Conservation (phyloP, 169 alveolate species). For the Blepharisma undulans region DNA sequence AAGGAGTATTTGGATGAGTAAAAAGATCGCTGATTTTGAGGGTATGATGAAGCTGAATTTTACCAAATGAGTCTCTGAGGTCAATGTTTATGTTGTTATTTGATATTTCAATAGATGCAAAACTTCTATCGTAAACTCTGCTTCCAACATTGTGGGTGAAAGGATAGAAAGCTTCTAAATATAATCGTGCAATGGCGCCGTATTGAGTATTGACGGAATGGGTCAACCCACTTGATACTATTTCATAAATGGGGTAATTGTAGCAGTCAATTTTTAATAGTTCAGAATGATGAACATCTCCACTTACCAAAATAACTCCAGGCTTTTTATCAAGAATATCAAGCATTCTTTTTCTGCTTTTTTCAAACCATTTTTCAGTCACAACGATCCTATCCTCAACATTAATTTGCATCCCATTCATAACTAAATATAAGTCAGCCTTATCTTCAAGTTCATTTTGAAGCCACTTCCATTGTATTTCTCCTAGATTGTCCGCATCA, state of each 20-base stretch:
- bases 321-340: constrained; percentile 54
- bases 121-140: not conserved
- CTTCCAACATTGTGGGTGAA: not conserved
- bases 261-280: constrained; percentile 46
- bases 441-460: constrained; percentile 61
- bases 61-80: not conserved
- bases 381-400: constrained; percentile 64
- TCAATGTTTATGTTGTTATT: not conserved
- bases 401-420: constrained; percentile 65
- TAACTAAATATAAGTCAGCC: constrained; percentile 65
- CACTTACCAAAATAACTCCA: constrained; percentile 66
- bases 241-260: constrained; percentile 36
- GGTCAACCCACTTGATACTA: constrained; percentile 48
- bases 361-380: constrained; percentile 53
- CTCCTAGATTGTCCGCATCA: constrained; percentile 61
- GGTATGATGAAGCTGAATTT: not conserved
- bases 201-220: not conserved
- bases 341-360: constrained; percentile 62
- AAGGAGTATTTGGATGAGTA: not conserved
- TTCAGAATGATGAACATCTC: constrained; percentile 77
- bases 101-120: not conserved
- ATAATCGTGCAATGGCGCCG: not conserved
- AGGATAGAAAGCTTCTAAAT: not conserved
- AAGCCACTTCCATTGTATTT: constrained; percentile 69
- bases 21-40: not conserved